phyloP scores from a whole-genome alignment of 2,329 filamentous ascomycete species.

The Xylariales sp. region DNA sequence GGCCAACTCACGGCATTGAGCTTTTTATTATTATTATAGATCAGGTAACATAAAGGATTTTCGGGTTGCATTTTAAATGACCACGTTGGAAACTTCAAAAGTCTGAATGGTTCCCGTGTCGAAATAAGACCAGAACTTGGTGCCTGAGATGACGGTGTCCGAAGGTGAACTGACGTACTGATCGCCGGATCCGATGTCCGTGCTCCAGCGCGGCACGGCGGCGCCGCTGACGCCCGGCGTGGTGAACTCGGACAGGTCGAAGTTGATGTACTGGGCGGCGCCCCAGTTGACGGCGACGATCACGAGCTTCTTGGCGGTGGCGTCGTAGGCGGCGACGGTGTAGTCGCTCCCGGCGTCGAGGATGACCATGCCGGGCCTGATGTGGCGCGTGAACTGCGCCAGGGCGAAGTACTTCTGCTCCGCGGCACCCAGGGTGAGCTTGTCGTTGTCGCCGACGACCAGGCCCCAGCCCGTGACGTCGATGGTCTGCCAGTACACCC shows the following conservation, averaged over 20 bases:
- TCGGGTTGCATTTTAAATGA: no score
- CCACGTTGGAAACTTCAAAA: conserved; percentile 25
- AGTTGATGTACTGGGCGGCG: conserved; percentile 29
- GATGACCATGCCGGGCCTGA: conserved; percentile 34
- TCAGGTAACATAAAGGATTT: no score
- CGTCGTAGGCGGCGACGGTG: conserved; percentile 34
- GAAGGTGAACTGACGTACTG: conserved; percentile 23
- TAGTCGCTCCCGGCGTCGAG: conserved; percentile 29
- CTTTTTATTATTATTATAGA: no score
- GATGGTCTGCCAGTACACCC: conserved; percentile 37
- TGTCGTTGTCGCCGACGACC: conserved; percentile 32
- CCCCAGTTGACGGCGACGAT: conserved; percentile 28
- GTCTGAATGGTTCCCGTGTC: conserved; percentile 29
- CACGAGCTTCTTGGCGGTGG: conserved; percentile 15
- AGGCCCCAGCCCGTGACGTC: conserved; percentile 37
- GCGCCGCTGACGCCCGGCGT: conserved; percentile 24
- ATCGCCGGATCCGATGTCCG: conserved; percentile 28
- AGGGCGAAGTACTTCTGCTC: conserved; percentile 36
- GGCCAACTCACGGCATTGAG: no score
- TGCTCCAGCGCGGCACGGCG: conserved; percentile 30
- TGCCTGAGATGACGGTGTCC: conserved; percentile 28
- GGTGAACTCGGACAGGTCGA: conserved; percentile 31
- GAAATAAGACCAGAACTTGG: conserved; percentile 31
- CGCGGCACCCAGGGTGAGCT: conserved; percentile 20
- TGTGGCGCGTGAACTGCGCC: conserved; percentile 37